Percentiles rank a stretch among this genome's conserved stretches.
Conservation (phyloP, 2,329 filamentous ascomycete genomes). For the Colletotrichum lupini region DNA sequence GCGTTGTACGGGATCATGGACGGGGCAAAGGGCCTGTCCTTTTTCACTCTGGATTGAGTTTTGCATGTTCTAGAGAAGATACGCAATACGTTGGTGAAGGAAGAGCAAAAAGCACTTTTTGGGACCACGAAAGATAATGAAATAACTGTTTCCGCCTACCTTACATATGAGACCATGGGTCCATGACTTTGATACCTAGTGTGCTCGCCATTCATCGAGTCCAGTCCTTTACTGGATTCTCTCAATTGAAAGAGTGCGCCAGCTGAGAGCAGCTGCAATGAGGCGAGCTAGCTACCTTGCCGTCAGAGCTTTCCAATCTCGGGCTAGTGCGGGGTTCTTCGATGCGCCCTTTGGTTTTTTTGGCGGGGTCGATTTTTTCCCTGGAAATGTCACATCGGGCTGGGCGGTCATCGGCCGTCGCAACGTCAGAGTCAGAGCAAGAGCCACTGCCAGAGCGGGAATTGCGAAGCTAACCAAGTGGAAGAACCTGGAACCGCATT, state of each 20-base stretch:
- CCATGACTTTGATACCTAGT: background rate
- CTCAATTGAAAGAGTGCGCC: background rate
- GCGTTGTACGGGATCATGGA: conserved; percentile 34
- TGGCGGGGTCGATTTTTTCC: conserved; percentile 29
- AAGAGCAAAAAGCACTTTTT: conserved; percentile 30
- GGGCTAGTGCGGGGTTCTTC: conserved; percentile 33
- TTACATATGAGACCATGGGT: background rate
- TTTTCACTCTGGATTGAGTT: conserved; percentile 35
- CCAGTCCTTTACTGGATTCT: background rate
- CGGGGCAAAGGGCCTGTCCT: conserved; percentile 18
- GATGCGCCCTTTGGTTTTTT: conserved; percentile 22
- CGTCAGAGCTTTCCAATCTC: background rate
- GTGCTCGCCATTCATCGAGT: background rate
- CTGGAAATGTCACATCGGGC: conserved; percentile 12
- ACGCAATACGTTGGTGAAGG: conserved; percentile 24
- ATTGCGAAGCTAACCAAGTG: conserved; percentile 9
- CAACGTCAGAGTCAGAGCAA: conserved; percentile 25
- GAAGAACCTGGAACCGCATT: conserved; percentile 32
- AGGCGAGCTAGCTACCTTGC: background rate
- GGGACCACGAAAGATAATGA: conserved; percentile 34
- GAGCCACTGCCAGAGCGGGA: conserved; percentile 23
- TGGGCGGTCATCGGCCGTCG: conserved; percentile 13
- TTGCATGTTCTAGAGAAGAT: conserved; percentile 33
- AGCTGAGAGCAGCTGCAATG: conserved; percentile 18
- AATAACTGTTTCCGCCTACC: conserved; percentile 30